phyloP scores from a whole-genome alignment of 176 grass and related monocot genomes.

The Triticum dicoccoides region DNA sequence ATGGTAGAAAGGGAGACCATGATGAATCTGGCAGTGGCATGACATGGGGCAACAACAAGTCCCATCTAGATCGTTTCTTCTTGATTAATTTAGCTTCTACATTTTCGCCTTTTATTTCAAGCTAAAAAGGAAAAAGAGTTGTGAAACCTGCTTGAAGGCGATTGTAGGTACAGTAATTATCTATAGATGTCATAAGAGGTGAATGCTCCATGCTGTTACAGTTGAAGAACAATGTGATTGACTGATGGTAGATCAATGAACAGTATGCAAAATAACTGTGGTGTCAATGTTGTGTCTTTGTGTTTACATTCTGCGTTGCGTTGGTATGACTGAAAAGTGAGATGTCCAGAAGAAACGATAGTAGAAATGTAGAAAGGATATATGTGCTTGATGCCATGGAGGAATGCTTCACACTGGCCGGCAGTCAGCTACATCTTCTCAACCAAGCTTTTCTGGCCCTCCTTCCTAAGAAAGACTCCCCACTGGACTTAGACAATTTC shows the following conservation, averaged over 20 bases:
- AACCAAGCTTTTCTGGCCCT: too few relatives aligned
- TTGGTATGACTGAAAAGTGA: neutral
- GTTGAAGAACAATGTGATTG: slow-evolving; percentile 17
- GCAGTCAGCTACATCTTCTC: too few relatives aligned
- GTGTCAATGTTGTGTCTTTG: neutral
- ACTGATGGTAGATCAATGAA: slow-evolving; percentile 23
- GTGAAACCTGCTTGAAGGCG: slow-evolving; percentile 39
- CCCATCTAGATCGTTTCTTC: slow-evolving; percentile 37
- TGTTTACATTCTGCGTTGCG: neutral
- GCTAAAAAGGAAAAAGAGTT: neutral
- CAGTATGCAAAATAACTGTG: neutral
- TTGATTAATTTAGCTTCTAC: slow-evolving; percentile 25
- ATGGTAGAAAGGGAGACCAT: neutral
- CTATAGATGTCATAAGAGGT: slow-evolving; percentile 41
- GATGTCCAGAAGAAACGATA: neutral
- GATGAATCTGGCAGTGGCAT: slow-evolving; percentile 13
- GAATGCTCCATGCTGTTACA: slow-evolving; percentile 18
- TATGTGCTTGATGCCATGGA: too few relatives aligned
- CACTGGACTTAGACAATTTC: too few relatives aligned
- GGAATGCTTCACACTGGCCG: too few relatives aligned
- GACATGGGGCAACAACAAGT: slow-evolving; percentile 31
- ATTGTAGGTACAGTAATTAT: slow-evolving; percentile 82
- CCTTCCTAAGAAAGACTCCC: too few relatives aligned
- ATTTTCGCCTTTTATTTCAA: slow-evolving; percentile 37
- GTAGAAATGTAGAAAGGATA: too few relatives aligned